These are phyloP conservation scores for Pisolithus sp. DNA, from an alignment of 768 basidiomycete genomes.

Conservation along the genomic window DNA sequence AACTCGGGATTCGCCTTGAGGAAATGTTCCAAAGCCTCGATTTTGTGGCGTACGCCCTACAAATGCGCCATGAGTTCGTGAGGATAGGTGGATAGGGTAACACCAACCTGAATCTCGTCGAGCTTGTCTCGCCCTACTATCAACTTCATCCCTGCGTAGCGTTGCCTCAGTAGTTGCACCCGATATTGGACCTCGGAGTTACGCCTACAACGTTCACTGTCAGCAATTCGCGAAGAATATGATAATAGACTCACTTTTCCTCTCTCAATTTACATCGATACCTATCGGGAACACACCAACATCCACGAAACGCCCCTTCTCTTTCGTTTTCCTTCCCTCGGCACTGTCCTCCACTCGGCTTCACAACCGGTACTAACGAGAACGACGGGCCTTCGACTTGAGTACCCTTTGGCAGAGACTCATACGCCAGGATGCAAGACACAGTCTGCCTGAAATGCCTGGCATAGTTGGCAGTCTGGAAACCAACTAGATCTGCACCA, in stretches of 20 bases:
- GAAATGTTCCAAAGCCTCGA: conserved; percentile 78
- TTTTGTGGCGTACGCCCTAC: conserved; percentile 73
- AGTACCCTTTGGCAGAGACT: conserved; percentile 80
- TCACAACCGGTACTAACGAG: not conserved
- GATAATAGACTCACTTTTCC: conserved; percentile 45
- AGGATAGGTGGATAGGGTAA: not conserved
- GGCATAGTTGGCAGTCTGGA: conserved; percentile 82
- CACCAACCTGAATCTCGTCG: conserved; percentile 66
- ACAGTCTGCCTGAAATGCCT: conserved; percentile 84
- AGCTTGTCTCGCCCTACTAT: conserved; percentile 86
- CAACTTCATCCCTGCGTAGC: conserved; percentile 81
- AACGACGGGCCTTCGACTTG: conserved; percentile 39
- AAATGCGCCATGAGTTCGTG: not conserved
- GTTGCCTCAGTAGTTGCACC: conserved; percentile 68
- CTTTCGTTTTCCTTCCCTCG: not conserved
- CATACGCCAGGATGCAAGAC: conserved; percentile 68
- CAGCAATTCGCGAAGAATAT: not conserved
- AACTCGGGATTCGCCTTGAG: conserved; percentile 71
- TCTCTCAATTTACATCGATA: conserved; percentile 70
- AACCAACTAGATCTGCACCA: conserved; percentile 89
- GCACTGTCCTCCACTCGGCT: not conserved
- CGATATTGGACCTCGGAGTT: conserved; percentile 79
- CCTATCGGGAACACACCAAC: conserved; percentile 90
- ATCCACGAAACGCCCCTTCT: conserved; percentile 61
- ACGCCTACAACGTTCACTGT: conserved; percentile 33